A percentile compares a stretch with the other conserved stretches of the same genome.
phyloP scores from a whole-genome alignment of 768 basidiomycete genomes.

The Royoungia palumana region DNA sequence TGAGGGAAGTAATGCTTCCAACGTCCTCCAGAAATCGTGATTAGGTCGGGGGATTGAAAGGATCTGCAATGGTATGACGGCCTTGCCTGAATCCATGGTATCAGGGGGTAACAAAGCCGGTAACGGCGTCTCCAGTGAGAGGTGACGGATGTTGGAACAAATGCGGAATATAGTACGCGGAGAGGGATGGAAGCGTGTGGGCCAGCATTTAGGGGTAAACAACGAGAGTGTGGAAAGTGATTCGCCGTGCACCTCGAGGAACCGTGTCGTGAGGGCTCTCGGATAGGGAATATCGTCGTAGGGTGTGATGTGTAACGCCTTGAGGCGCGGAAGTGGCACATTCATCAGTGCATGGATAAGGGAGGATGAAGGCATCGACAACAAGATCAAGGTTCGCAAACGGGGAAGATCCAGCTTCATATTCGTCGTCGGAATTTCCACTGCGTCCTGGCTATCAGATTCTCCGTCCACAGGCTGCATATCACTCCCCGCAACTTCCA shows the following conservation, averaged over 20 bases:
- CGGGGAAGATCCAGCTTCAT: slow-evolving; percentile 50
- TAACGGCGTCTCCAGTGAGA: slow-evolving; percentile 69
- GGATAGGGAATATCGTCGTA: slow-evolving; percentile 67
- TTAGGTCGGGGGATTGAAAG: slow-evolving; percentile 76
- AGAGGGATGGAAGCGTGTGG: slow-evolving; percentile 54
- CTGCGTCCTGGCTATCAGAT: slow-evolving; percentile 18
- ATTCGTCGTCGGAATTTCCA: slow-evolving; percentile 23
- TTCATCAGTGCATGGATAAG: slow-evolving; percentile 57
- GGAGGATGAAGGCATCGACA: slow-evolving; percentile 66
- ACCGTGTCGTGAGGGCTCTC: slow-evolving; percentile 50
- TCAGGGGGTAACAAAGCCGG: slow-evolving; percentile 43
- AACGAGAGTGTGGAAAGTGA: slow-evolving; percentile 59
- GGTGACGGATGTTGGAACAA: slow-evolving; percentile 58
- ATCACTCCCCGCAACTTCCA: slow-evolving; percentile 62
- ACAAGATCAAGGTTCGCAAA: slow-evolving; percentile 56
- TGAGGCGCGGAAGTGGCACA: slow-evolving; percentile 59
- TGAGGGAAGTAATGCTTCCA: slow-evolving; percentile 53
- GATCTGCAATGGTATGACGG: slow-evolving; percentile 45
- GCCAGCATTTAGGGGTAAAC: slow-evolving; percentile 69
- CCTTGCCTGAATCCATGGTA: slow-evolving; percentile 29
- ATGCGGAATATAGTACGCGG: slow-evolving; percentile 45
- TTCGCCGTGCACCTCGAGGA: slow-evolving; percentile 59
- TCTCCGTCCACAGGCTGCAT: slow-evolving; percentile 52
- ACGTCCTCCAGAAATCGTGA: slow-evolving; percentile 49
- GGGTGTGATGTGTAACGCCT: slow-evolving; percentile 66